Conservation (phyloP, 148 eudicot species). For the Amaranthus hypochondriacus region DNA sequence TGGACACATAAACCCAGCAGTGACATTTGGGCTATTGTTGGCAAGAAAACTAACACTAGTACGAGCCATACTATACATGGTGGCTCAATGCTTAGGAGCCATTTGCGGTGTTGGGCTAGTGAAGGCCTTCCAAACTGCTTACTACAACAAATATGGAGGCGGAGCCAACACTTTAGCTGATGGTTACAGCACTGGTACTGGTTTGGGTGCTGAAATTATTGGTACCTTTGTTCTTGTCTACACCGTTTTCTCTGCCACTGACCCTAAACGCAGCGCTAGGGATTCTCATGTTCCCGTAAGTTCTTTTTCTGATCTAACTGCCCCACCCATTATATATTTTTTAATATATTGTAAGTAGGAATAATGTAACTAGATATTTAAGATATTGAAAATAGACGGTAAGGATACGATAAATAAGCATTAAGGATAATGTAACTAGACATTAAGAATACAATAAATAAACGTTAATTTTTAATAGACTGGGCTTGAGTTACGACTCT, state of each 20-base stretch:
- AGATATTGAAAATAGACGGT: too few species aligned
- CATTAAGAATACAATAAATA: too few species aligned
- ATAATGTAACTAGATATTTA: too few species aligned
- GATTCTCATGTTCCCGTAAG: conserved; percentile 28
- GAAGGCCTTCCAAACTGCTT: conserved; percentile 18
- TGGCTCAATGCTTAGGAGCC: conserved; percentile 27
- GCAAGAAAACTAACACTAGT: conserved; percentile 23
- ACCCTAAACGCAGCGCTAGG: conserved; percentile 22
- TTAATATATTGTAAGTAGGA: too few species aligned
- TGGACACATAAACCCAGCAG: conserved; percentile 31
- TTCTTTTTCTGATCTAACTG: too few species aligned
- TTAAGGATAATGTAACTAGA: too few species aligned
- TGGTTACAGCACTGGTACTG: conserved; percentile 20
- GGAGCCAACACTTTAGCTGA: conserved; percentile 8
- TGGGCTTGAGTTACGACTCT: too few species aligned
- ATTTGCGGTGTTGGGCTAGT: conserved; percentile 27
- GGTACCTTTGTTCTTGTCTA: conserved; percentile 26
- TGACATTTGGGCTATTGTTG: conserved; percentile 26
- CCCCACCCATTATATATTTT: too few species aligned
- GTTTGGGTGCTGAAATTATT: conserved; percentile 24
- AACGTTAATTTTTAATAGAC: too few species aligned
- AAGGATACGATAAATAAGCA: too few species aligned
- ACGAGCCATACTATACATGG: conserved; percentile 18
- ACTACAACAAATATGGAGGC: conserved; percentile 13
- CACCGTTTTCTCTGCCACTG: conserved; percentile 26